Base-by-base conservation (phyloP, 2,329 filamentous ascomycete species). In the Exophiala bonariae region DNA sequence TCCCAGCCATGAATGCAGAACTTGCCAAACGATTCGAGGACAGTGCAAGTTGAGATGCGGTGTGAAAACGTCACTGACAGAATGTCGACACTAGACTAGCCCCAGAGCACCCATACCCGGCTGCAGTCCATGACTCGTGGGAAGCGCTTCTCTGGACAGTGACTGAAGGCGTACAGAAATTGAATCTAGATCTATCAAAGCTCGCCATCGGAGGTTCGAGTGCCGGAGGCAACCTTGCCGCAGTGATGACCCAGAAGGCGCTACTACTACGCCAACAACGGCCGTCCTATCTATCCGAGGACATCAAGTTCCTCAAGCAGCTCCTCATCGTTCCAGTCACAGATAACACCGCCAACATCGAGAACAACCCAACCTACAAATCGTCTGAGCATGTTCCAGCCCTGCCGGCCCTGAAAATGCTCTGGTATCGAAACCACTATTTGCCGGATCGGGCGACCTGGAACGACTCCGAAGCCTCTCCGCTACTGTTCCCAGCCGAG, bases 301-400 rank as follows among this genome's bases (percentile, higher is more conserved):
- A 49, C 6, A 67, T 69, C 10, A 63, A 62, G 9, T 74, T 78
- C 61, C 56, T 59, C 1, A 61, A 71, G 3, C 78, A 81, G 59
- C 63, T 82, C 10, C 74, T 82, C 39, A 75, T 75, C 14, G 77
- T 81, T 3, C 79, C 79, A 1, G 79, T 82, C 7, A 76, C 71
- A 22, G 79, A 82, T 61, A 81, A 81, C 63, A 80, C 76, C 0
- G 78, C 77, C 6, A 64, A 28, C 6, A 37, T 46, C 19, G 28
- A 22, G 2, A 33, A 41, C 63, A 16, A 57, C 67, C 2, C 41
- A n/a, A 61, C 57, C 6, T 74, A 65, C 47, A 76, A 69, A 46
- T 55, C 60, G 1, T 74, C 78, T 58, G 66, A 79, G 54, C 65
- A 72, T 55, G 68, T 72, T 1, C 71, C 77, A 1, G 76, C 78